phyloP scores from a whole-genome alignment of 768 basidiomycete species.

The Calocera viscosa region DNA sequence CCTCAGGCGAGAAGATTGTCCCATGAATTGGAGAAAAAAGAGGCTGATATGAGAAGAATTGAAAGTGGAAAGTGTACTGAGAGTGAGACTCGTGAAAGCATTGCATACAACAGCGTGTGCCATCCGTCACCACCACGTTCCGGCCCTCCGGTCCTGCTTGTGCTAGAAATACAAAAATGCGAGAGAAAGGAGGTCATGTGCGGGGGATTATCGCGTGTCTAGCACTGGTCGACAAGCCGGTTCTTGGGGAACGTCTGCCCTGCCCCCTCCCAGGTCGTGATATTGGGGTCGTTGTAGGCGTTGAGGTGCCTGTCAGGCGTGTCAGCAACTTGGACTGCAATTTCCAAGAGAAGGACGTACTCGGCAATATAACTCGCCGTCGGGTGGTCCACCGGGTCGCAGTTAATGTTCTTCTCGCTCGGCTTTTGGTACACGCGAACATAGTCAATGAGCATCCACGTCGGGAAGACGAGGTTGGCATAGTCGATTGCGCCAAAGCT shows the following conservation, averaged over 20 bases:
- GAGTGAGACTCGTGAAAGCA: not conserved
- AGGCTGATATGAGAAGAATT: not conserved
- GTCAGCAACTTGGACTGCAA: not conserved
- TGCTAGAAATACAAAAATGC: conserved; percentile 5
- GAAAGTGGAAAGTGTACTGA: not conserved
- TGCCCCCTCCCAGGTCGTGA: conserved; percentile 73
- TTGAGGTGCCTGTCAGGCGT: conserved; percentile 31
- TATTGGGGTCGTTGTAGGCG: conserved; percentile 66
- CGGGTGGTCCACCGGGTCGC: conserved; percentile 64
- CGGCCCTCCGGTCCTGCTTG: not conserved
- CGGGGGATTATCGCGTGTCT: not conserved
- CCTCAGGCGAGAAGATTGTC: too few relatives aligned
- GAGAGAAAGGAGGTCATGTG: not conserved
- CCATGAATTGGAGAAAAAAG: too few relatives aligned
- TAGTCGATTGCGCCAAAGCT: conserved; percentile 28
- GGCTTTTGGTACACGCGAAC: conserved; percentile 19
- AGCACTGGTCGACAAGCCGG: conserved; percentile 29
- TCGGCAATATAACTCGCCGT: conserved; percentile 54
- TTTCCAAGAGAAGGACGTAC: conserved; percentile 8
- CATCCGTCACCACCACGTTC: not conserved
- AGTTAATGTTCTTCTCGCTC: conserved; percentile 54
- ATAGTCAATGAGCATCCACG: conserved; percentile 14
- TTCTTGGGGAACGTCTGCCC: conserved; percentile 69
- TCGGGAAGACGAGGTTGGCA: conserved; percentile 15
- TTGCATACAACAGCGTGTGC: conserved; percentile 7